Conservation (phyloP, 2,329 filamentous ascomycete species). For the Talaromyces piceae region DNA sequence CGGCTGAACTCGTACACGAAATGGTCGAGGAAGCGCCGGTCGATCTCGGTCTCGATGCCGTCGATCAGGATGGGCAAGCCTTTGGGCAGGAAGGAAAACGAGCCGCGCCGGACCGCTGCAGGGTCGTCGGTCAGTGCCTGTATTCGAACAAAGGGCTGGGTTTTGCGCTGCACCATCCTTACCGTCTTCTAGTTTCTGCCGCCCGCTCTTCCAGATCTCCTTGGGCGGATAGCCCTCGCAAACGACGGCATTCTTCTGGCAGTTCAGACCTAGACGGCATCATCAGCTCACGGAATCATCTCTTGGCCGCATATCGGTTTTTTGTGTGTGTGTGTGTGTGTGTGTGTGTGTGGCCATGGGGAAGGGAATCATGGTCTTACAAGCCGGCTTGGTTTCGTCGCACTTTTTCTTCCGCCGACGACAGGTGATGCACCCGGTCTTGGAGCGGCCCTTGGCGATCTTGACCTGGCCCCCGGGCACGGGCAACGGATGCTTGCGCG, state of each 20-base stretch:
- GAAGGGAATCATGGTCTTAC: too few species aligned
- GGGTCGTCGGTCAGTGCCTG: constrained; percentile 1
- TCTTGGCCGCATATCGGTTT: not conserved
- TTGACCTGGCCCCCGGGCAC: constrained; percentile 57
- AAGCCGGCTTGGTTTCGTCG: constrained; percentile 38
- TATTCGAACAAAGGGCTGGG: not conserved
- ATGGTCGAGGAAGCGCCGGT: constrained; percentile 74
- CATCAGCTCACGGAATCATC: constrained; percentile 17
- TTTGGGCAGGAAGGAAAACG: constrained; percentile 31
- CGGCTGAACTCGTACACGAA: constrained; percentile 73
- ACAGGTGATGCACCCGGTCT: constrained; percentile 53
- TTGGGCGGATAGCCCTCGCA: constrained; percentile 87
- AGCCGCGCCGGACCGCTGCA: constrained; percentile 26
- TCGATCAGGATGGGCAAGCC: constrained; percentile 59
- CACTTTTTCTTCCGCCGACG: constrained; percentile 56
- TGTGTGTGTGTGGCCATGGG: too few species aligned
- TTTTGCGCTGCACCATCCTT: constrained; percentile 8
- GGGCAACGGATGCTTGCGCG: constrained; percentile 68
- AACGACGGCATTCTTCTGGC: constrained; percentile 85
- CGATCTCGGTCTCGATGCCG: constrained; percentile 71
- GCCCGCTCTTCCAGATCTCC: constrained; percentile 80
- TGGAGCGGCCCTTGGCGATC: constrained; percentile 63
- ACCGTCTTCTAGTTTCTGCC: constrained; percentile 64
- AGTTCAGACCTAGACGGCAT: constrained; percentile 53
- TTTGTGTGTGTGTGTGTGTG: too few species aligned